These are phyloP conservation scores for Calonectria hawksworthii DNA, from an alignment of 2,329 filamentous ascomycete genomes.

Conservation along the genomic window DNA sequence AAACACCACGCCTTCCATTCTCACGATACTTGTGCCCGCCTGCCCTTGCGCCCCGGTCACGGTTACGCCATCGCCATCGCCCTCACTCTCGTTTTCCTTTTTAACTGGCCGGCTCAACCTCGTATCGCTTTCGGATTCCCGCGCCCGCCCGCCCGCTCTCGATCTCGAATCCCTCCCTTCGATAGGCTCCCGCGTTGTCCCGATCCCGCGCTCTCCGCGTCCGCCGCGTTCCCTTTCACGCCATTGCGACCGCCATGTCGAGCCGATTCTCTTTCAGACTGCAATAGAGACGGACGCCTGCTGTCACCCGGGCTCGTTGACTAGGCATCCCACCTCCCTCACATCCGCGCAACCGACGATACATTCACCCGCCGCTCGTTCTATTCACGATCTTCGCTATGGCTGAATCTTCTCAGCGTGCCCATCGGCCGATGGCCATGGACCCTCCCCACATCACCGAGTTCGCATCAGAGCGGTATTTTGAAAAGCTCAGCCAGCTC, in stretches of 20 bases:
- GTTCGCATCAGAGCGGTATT: conserved; percentile 76
- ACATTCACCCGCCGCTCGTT: conserved; percentile 37
- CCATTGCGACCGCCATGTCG: conserved; percentile 48
- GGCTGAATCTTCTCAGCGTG: conserved; percentile 51
- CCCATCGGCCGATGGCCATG: conserved; percentile 59
- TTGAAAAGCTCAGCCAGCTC: conserved; percentile 71
- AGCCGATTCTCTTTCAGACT: conserved; percentile 42
- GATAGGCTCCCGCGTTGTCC: conserved; percentile 27
- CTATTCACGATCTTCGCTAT: conserved; percentile 44
- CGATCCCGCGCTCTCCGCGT: conserved; percentile 33
- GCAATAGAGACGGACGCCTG: conserved; percentile 53
- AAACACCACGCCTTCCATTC: conserved; percentile 41
- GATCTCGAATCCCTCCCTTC: conserved; percentile 1
- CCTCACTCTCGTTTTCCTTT: conserved; percentile 18
- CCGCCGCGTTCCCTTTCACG: conserved; percentile 28
- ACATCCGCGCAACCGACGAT: conserved; percentile 10
- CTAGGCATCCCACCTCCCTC: conserved; percentile 39
- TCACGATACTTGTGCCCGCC: conserved; percentile 39
- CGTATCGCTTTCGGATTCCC: conserved; percentile 4
- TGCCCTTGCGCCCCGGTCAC: conserved; percentile 22
- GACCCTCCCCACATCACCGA: conserved; percentile 75
- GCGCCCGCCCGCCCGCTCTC: conserved; percentile 19
- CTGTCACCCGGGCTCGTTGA: conserved; percentile 47
- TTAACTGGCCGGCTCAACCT: background rate
- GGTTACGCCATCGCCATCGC: conserved; percentile 23